Percentiles rank a stretch among this genome's conserved stretches.
Conservation (phyloP, 768 basidiomycete species). For the Lactarius indigo region DNA sequence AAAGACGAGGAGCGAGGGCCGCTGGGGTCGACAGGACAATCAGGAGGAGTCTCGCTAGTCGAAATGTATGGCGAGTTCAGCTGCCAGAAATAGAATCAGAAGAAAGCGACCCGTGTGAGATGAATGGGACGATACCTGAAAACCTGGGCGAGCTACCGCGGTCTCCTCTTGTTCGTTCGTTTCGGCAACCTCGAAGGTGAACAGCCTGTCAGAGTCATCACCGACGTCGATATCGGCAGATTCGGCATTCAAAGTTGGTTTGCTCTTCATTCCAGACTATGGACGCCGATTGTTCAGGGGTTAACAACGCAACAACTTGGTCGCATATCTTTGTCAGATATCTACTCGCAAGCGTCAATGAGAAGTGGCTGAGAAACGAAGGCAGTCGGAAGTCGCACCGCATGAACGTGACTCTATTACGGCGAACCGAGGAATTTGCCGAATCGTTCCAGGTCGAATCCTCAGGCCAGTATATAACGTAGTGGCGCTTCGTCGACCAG, state of each 20-base stretch:
- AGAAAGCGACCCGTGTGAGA: neutral
- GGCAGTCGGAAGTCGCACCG: constrained; percentile 35
- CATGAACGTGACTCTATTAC: constrained; percentile 62
- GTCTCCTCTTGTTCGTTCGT: constrained; percentile 54
- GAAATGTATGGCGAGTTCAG: neutral
- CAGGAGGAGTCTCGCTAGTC: neutral
- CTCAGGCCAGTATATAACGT: constrained; percentile 61
- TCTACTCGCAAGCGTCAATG: neutral
- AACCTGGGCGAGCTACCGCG: constrained; percentile 43
- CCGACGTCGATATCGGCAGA: constrained; percentile 39
- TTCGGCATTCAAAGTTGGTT: constrained; percentile 20
- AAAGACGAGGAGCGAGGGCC: constrained; percentile 1
- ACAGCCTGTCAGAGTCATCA: constrained; percentile 45
- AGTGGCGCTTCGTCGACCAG: constrained; percentile 33
- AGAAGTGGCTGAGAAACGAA: neutral
- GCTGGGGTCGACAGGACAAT: neutral
- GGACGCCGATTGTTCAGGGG: constrained; percentile 42
- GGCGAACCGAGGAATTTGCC: constrained; percentile 40
- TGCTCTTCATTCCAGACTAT: constrained; percentile 44
- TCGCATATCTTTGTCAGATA: constrained; percentile 40
- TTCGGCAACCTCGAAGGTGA: constrained; percentile 52
- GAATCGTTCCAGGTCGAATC: constrained; percentile 55
- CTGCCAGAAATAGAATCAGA: neutral
- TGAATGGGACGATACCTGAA: constrained; percentile 36
- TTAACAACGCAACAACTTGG: constrained; percentile 50